phyloP scores from a whole-genome alignment of 352 stramenopile genomes.

The Plasmopara muralis region DNA sequence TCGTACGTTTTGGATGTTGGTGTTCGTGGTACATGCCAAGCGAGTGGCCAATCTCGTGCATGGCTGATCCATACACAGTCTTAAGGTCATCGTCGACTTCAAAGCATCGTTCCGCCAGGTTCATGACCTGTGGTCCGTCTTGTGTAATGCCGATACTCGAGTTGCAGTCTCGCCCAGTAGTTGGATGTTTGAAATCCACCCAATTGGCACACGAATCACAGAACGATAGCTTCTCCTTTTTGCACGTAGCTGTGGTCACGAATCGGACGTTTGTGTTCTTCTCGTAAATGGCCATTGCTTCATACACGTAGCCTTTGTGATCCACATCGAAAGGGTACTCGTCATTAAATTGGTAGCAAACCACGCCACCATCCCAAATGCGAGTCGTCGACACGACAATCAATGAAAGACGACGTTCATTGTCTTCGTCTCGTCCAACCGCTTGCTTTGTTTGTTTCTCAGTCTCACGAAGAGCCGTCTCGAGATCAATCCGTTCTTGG shows the following conservation, averaged over 20 bases:
- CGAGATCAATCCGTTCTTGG: constrained; percentile 32
- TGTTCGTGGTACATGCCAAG: constrained; percentile 79
- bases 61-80: constrained; percentile 64
- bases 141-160: constrained; percentile 67
- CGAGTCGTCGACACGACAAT: constrained; percentile 54
- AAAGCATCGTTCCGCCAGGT: constrained; percentile 70
- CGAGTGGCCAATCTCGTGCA: constrained; percentile 79
- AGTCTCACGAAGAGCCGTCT: constrained; percentile 23
- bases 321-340: constrained; percentile 58
- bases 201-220: constrained; percentile 64
- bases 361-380: constrained; percentile 57
- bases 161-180: constrained; percentile 67
- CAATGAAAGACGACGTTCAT: constrained; percentile 49
- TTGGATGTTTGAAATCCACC: constrained; percentile 72
- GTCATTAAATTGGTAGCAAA: constrained; percentile 65
- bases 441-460: constrained; percentile 10
- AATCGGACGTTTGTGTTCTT: constrained; percentile 70
- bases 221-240: constrained; percentile 39
- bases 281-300: constrained; percentile 64
- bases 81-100: constrained; percentile 67
- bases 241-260: constrained; percentile 42
- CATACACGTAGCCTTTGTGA: constrained; percentile 49
- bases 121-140: constrained; percentile 58
- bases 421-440: constrained; percentile 16
- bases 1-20: constrained; percentile 60